Base-by-base conservation (phyloP, 441 rosid genomes). In the Euphorbia celastroides region DNA sequence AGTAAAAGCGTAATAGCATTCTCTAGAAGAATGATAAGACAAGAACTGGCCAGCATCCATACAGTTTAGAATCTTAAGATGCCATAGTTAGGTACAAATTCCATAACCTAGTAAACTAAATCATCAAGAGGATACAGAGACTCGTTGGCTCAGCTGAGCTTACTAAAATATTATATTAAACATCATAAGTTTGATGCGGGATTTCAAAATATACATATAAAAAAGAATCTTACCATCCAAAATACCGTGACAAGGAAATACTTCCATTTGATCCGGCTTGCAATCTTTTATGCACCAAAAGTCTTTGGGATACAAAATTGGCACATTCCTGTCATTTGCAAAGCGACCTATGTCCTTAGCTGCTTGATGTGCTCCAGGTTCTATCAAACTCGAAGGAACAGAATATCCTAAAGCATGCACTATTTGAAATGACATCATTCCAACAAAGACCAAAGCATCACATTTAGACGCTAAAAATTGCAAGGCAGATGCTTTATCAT, bases 381-480 rank as follows among this genome's bases (percentile, higher is more conserved):
- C 87, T 66, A 82, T 63, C 64, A 83, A 67, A 72, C 73, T 70
- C 66, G 78, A 64, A 57, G 85, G 85, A 71, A 86, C 77, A 57
- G 78, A 57, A 52, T 75, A 63, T 64, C 86, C 84, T 44, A 86
- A n/a, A n/a, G 84, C 90, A 67, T 67, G 83, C 82, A 84, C 77
- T 73, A 88, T 88, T 67, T 83, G 92, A 74, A 86, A 81, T 51
- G 92, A 72, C 83, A 88, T 80, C 78, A 72, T 75, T 66, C 95
- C 92, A 56, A 86, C 77, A 51, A 88, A 83, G 66, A 88, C 57
- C 73, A 88, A 70, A 57, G 79, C 83, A 67, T 88, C 88, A 66
- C 95, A 84, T 77, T 75, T 74, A 66, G 95, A 84, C 74, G 85
- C 86, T 79, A 88, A 81, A 70, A 74, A 78, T 8, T 57, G 75